phyloP scores from a whole-genome alignment of 1,139 yeast species.

The Yamadazyma blattariae region DNA sequence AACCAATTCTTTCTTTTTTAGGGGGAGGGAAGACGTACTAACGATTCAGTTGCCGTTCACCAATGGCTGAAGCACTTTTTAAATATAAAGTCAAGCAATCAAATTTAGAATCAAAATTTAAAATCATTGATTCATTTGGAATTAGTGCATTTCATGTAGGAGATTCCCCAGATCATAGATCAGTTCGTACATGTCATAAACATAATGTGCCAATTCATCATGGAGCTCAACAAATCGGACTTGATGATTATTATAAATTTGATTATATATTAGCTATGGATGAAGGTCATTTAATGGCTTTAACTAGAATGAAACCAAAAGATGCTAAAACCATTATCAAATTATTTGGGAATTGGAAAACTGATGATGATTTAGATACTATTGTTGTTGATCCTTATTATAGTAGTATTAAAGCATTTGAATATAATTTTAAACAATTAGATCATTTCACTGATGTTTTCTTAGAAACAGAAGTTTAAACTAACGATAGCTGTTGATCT shows the following conservation, averaged over 20 bases:
- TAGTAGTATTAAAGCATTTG: conserved; percentile 83
- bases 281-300: conserved; percentile 57
- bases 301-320: conserved; percentile 59
- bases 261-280: conserved; percentile 92
- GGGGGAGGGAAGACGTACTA: conserved; percentile 4
- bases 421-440: conserved; percentile 71
- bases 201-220: conserved; percentile 78
- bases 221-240: conserved; percentile 64
- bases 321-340: conserved; percentile 47
- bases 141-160: conserved; percentile 86
- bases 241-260: conserved; percentile 60
- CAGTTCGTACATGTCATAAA: conserved; percentile 62
- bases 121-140: conserved; percentile 79
- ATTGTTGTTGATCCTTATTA: conserved; percentile 90
- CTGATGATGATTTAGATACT: conserved; percentile 44
- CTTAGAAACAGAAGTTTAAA: conserved; percentile 44
- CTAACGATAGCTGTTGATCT: too few relatives aligned
- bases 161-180: conserved; percentile 74
- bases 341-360: conserved; percentile 78
- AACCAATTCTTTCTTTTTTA: too few relatives aligned
- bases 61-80: conserved; percentile 97
- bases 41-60: conserved; percentile 74
- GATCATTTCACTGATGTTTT: conserved; percentile 70
- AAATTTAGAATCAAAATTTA: conserved; percentile 41
- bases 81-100: conserved; percentile 55